A percentile compares a stretch with the other conserved stretches of the same genome.
phyloP scores from a whole-genome alignment of 495 filamentous ascomycete genomes.

The Cenococcum geophilum region DNA sequence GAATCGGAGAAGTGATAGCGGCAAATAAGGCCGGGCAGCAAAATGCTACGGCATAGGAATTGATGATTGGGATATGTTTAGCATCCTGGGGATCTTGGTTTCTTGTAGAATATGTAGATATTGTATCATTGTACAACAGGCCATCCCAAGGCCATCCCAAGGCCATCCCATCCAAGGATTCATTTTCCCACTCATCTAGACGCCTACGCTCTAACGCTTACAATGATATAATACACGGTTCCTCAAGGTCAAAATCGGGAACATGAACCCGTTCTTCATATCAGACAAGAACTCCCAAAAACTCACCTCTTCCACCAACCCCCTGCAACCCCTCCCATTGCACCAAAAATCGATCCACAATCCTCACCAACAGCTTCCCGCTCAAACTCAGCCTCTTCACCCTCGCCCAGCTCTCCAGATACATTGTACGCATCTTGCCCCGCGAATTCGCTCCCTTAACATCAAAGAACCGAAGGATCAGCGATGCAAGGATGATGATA shows the following conservation, averaged over 20 bases:
- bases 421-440: slow-evolving; percentile 63
- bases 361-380: slow-evolving; percentile 59
- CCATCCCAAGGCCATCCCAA: background rate
- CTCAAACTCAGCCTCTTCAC: slow-evolving; percentile 73
- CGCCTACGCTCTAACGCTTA: slow-evolving; percentile 2
- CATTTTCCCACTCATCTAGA: background rate
- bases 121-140: slow-evolving; percentile 5
- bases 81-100: background rate
- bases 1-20: slow-evolving; percentile 61
- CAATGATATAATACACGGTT: background rate
- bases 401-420: slow-evolving; percentile 87
- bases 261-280: background rate
- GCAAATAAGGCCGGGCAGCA: slow-evolving; percentile 36
- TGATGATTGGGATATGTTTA: background rate
- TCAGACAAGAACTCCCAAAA: slow-evolving; percentile 36
- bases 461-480: slow-evolving; percentile 57
- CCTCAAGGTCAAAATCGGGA: background rate
- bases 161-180: background rate
- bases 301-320: slow-evolving; percentile 37
- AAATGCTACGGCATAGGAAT: background rate
- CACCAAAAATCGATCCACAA: slow-evolving; percentile 67
- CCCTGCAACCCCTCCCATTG: slow-evolving; percentile 60
- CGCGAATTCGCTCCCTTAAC: slow-evolving; percentile 36
- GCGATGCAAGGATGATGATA: slow-evolving; percentile 64
- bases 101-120: slow-evolving; percentile 10